A percentile compares a stretch with the other conserved stretches of the same genome.
Evolutionary conservation across 1,139 yeast species (phyloP).

Genomic region (Pichiaceae sp.): DNA sequence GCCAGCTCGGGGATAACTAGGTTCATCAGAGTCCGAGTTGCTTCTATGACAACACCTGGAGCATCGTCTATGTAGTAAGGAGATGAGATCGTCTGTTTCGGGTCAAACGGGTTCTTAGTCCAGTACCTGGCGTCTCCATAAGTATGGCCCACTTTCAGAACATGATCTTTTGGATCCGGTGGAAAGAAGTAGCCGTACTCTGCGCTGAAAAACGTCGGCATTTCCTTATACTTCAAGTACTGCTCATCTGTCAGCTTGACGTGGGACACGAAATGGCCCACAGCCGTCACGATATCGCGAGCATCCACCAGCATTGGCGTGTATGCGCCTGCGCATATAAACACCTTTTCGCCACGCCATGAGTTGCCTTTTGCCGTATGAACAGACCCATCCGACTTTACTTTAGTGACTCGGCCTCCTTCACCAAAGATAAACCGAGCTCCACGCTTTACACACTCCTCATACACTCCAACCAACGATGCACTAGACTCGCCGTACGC

Average conservation of each 20-base stretch:
- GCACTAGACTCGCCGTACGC: constrained; percentile 28
- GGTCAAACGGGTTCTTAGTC: constrained; percentile 6
- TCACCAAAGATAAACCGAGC: constrained; percentile 27
- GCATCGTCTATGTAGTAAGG: constrained; percentile 26
- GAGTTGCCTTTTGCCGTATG: too few relatives aligned
- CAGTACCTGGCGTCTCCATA: constrained; percentile 16
- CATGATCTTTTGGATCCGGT: constrained; percentile 30
- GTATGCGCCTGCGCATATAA: constrained; percentile 30
- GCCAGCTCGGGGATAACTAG: constrained; percentile 28
- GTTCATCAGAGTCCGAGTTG: constrained; percentile 18
- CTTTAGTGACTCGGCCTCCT: constrained; percentile 17
- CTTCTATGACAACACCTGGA: constrained; percentile 21
- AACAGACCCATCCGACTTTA: constrained; percentile 12
- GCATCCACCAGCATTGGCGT: constrained; percentile 27
- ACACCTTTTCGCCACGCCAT: constrained; percentile 20
- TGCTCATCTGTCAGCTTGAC: constrained; percentile 24
- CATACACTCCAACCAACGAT: constrained; percentile 22
- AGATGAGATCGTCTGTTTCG: constrained; percentile 15
- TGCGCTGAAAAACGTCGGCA: constrained; percentile 32
- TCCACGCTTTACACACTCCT: constrained; percentile 5
- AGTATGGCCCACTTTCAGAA: constrained; percentile 32
- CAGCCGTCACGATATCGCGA: constrained; percentile 27
- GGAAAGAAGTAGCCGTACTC: constrained; percentile 44
- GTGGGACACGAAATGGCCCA: constrained; percentile 31
- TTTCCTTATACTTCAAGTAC: constrained; percentile 19